Base-by-base conservation (phyloP, 2,329 filamentous ascomycete species). In the Beauveria sp. region DNA sequence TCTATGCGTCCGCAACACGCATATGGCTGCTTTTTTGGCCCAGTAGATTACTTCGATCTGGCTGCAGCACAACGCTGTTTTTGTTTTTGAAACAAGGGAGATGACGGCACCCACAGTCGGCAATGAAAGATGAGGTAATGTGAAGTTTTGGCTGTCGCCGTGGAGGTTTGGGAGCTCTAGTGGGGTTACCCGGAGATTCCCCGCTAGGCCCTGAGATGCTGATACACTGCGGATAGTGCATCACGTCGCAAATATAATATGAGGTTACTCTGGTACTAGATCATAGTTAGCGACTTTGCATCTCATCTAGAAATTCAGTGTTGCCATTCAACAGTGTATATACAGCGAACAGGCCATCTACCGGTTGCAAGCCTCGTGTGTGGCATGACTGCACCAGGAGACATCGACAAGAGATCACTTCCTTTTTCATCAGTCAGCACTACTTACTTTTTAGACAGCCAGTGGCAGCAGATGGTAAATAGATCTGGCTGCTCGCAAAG, bases 81-180 rank as follows among this genome's bases (percentile, higher is more conserved):
- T 38, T 38, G 4, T 43, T 22, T 10, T 24, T 34, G 7, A 18
- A 51, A 51, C 28, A 22, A 24, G 8, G n/a, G n/a, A 38, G 38
- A 28, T 34, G 14, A 24, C 9, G 14, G n/a, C 18, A 46, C n/a
- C 10, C 47, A 24, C 43, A 50, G 43, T 26, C 20, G 26, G 20
- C n/a, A 53, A 30, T 22, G 10, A 20, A 26, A 5, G 26, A 60
- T 54, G 58, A 60, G 58, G 42, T 54, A 53, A 60, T 53, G 50
- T 16, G 50, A 60, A 46, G 58, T 47, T 60, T 60, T 70, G 22
- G 65, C 34, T 38, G 34, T 38, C 70, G 67, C 69, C 47, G 70
- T 73, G 70, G 71, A 66, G 30, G 66, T 63, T 56, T 71, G 55
- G 64, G 61, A 60, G 55, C 47, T 43, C 16, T 57, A 30, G 43